Conservation (phyloP, 768 basidiomycete species). For the Tulasnella sp. region DNA sequence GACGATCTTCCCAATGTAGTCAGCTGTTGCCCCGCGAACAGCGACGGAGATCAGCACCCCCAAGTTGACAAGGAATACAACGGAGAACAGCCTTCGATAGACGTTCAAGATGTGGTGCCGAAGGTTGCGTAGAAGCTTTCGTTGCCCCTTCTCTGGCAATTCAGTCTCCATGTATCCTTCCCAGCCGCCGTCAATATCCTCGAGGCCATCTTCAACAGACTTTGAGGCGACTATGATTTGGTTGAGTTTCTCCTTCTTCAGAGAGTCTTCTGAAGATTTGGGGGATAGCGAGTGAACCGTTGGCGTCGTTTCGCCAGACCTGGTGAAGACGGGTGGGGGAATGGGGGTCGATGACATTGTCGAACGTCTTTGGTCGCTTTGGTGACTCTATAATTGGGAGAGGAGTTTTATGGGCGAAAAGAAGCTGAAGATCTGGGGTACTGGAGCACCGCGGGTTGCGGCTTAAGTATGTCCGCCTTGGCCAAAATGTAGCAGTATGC, state of each 20-base stretch:
- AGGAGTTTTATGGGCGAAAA: neutral
- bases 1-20: slow-evolving; percentile 34
- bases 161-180: slow-evolving; percentile 57
- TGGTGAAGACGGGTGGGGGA: neutral
- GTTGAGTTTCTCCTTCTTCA: slow-evolving; percentile 17
- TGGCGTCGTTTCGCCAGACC: slow-evolving; percentile 27
- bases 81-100: slow-evolving; percentile 59
- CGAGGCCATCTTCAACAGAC: slow-evolving; percentile 30
- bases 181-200: slow-evolving; percentile 45
- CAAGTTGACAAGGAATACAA: slow-evolving; percentile 58
- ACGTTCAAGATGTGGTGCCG: slow-evolving; percentile 60
- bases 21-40: slow-evolving; percentile 25
- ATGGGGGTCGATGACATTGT: neutral
- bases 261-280: slow-evolving; percentile 15
- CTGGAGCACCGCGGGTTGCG: neutral
- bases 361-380: neutral
- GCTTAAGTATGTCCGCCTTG: neutral
- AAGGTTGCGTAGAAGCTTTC: slow-evolving; percentile 49
- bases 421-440: neutral
- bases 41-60: slow-evolving; percentile 50
- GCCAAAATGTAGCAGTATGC: neutral
- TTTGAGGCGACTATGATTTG: slow-evolving; percentile 3
- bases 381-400: neutral
- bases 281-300: slow-evolving; percentile 19
- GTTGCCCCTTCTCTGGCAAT: slow-evolving; percentile 53